A percentile compares a stretch with the other conserved stretches of the same genome.
Evolutionary conservation across 225 moss, liverwort and hornwort genomes (phyloP).

Genomic region (Polytrichum formosum): DNA sequence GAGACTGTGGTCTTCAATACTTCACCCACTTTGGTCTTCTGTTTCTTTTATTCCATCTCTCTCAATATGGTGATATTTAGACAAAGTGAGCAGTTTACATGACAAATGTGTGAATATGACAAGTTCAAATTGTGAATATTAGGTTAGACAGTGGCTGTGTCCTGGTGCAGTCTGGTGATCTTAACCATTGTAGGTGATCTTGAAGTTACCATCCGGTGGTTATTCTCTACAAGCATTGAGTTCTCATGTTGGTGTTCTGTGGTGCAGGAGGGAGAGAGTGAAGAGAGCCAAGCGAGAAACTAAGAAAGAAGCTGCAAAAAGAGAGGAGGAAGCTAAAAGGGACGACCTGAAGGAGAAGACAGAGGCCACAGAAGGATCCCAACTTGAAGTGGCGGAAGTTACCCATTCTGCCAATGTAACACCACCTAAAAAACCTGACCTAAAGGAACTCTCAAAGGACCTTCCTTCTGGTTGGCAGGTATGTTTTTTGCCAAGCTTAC

Average conservation of each 20-base stretch:
- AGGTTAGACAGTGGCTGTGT: too few species aligned
- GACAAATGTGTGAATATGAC: too few species aligned
- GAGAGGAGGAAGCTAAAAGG: constrained; percentile 23
- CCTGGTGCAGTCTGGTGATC: too few species aligned
- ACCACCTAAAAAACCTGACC: constrained; percentile 49
- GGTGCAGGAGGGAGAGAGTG: constrained; percentile 64
- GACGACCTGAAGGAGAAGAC: constrained; percentile 19
- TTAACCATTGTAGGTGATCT: too few species aligned
- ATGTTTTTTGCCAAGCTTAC: neutral
- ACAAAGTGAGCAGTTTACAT: too few species aligned
- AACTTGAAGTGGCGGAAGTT: constrained; percentile 22
- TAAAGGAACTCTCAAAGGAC: constrained; percentile 47
- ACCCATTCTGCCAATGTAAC: constrained; percentile 11
- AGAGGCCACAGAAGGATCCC: constrained; percentile 26
- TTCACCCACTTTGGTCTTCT: too few species aligned
- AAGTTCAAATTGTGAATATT: too few species aligned
- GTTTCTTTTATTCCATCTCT: too few species aligned
- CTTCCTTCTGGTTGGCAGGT: constrained; percentile 72
- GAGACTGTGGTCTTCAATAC: too few species aligned
- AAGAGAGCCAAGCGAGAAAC: constrained; percentile 57
- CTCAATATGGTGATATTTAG: too few species aligned
- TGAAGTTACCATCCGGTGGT: too few species aligned
- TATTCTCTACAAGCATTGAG: too few species aligned
- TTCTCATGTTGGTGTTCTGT: neutral
- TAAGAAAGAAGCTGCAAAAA: constrained; percentile 41